phyloP scores from a whole-genome alignment of 2,329 filamentous ascomycete genomes.

The Aspergillus ibericus region DNA sequence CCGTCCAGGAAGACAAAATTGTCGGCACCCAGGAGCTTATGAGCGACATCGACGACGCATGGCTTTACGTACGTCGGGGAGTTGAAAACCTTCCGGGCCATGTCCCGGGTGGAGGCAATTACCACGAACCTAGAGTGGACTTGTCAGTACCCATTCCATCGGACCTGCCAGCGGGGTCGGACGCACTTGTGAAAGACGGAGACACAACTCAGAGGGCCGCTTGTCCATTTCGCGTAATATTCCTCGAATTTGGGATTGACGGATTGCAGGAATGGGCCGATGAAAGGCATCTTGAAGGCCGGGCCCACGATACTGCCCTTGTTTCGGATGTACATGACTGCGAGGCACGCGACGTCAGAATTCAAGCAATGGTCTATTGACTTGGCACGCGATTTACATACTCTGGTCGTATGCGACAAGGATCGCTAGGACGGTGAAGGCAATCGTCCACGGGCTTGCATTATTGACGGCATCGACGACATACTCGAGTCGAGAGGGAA shows the following conservation, averaged over 20 bases:
- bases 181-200: slow-evolving; percentile 91
- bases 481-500: background rate
- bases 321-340: slow-evolving; percentile 67
- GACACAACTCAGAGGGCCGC: slow-evolving; percentile 85
- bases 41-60: slow-evolving; percentile 82
- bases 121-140: slow-evolving; percentile 71
- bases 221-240: slow-evolving; percentile 82
- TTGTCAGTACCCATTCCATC: background rate
- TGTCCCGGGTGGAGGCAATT: slow-evolving; percentile 84
- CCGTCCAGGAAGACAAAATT: slow-evolving; percentile 95
- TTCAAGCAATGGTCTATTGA: background rate
- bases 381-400: background rate
- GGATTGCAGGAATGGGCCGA: slow-evolving; percentile 84
- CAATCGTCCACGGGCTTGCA: background rate
- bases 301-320: slow-evolving; percentile 73
- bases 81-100: slow-evolving; percentile 90
- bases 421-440: background rate
- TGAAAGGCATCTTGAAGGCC: slow-evolving; percentile 70
- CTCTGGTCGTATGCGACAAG: background rate
- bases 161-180: background rate
- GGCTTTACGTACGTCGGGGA: slow-evolving; percentile 82
- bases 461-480: background rate
- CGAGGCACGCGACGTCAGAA: background rate
- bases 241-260: slow-evolving; percentile 81
- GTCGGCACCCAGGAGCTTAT: slow-evolving; percentile 78